These are phyloP conservation scores for Lablab purpureus DNA, from an alignment of 306 rosid species.

Conservation along the genomic window DNA sequence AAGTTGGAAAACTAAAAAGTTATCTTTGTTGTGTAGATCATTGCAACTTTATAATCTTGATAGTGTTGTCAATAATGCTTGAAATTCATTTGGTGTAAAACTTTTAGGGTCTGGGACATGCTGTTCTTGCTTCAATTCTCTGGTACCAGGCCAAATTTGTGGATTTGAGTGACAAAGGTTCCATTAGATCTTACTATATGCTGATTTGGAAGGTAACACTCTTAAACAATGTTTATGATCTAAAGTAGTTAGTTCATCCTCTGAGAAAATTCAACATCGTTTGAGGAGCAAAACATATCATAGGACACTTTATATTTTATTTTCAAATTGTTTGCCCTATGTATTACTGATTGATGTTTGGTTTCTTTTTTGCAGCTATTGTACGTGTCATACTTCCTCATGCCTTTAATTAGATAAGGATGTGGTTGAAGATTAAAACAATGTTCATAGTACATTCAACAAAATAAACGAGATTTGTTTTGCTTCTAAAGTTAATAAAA, in stretches of 20 bases:
- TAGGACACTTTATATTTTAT: no score
- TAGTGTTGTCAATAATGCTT: not conserved
- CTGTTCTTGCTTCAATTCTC: constrained; percentile 49
- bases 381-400: no score
- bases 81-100: constrained; percentile 28
- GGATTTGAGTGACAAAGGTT: not conserved
- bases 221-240: not conserved
- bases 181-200: not conserved
- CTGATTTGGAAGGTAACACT: constrained; percentile 2
- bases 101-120: constrained; percentile 53
- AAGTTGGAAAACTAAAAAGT: no score
- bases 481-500: no score
- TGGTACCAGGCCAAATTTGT: not conserved
- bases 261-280: not conserved
- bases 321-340: no score
- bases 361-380: not conserved
- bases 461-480: no score
- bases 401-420: no score
- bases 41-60: not conserved
- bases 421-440: no score
- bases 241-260: not conserved
- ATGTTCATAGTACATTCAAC: no score
- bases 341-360: not conserved
- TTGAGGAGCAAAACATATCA: no score
- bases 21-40: not conserved